Conservation (phyloP, 2,329 filamentous ascomycete species). For the Arthrobotrys megalospora region DNA sequence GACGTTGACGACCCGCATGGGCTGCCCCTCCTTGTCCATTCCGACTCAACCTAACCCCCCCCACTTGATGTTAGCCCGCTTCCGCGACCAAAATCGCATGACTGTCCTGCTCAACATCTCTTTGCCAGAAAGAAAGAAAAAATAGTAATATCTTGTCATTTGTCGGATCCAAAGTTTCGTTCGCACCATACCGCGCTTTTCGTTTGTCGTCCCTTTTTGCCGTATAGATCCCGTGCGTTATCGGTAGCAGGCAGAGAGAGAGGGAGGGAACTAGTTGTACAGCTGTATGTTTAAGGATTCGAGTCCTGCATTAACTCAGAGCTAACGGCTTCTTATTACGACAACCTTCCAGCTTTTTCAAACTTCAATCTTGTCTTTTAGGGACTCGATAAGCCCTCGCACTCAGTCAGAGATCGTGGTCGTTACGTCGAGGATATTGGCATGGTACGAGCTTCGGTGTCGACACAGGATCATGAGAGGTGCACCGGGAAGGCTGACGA, state of each 20-base stretch:
- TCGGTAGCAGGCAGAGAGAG: not conserved
- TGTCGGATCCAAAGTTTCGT: not conserved
- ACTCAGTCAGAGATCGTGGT: not conserved
- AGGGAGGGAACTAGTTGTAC: constrained; percentile 6
- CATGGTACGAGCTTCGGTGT: constrained; percentile 33
- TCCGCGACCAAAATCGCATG: constrained; percentile 61
- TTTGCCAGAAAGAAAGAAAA: too few species aligned
- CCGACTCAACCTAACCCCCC: constrained; percentile 34
- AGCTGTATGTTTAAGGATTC: constrained; percentile 18
- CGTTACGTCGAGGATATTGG: constrained; percentile 5
- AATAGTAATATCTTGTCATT: too few species aligned
- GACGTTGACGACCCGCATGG: constrained; percentile 25
- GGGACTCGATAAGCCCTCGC: not conserved
- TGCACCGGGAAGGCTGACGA: not conserved
- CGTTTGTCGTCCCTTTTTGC: not conserved
- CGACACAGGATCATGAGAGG: not conserved
- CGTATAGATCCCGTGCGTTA: not conserved
- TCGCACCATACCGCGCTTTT: not conserved
- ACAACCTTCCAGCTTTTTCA: not conserved
- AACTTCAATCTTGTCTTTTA: not conserved
- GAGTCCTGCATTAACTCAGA: not conserved
- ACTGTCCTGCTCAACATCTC: constrained; percentile 29
- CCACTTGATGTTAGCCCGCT: constrained; percentile 46
- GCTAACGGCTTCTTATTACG: not conserved
- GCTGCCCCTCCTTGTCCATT: constrained; percentile 41